A percentile compares a stretch with the other conserved stretches of the same genome.
These are phyloP conservation scores for Alternaria gansuensis DNA, from an alignment of 2,329 filamentous ascomycete genomes.

Conservation along the genomic window DNA sequence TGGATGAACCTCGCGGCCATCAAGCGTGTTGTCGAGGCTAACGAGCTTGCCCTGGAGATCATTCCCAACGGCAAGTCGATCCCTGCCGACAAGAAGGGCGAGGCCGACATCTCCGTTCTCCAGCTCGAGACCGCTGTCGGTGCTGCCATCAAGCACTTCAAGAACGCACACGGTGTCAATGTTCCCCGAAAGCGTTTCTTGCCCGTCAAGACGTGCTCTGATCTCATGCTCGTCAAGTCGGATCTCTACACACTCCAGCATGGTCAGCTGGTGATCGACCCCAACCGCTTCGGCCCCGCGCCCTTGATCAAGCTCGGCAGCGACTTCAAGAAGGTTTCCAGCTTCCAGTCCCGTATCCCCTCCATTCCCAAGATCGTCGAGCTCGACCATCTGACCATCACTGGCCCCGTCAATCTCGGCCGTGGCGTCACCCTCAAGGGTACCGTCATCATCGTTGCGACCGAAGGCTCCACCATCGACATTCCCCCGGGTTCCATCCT, in stretches of 20 bases:
- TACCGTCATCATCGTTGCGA: constrained; percentile 98
- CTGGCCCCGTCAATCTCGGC: constrained; percentile 94
- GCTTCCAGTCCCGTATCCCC: constrained; percentile 87
- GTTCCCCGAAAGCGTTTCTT: constrained; percentile 97
- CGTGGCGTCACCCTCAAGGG: constrained; percentile 96
- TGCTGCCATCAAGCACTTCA: constrained; percentile 98
- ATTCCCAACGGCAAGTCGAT: constrained; percentile 99
- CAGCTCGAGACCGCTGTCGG: constrained; percentile 99
- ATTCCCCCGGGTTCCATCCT: constrained; percentile 95
- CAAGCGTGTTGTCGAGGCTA: constrained; percentile 98
- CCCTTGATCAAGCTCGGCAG: constrained; percentile 98
- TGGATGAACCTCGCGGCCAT: constrained; percentile 98
- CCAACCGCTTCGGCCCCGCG: constrained; percentile 93
- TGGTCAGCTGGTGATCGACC: constrained; percentile 96
- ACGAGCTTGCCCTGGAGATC: constrained; percentile 99
- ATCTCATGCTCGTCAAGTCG: constrained; percentile 99
- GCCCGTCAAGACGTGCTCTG: constrained; percentile 99
- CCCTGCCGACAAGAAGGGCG: constrained; percentile 98
- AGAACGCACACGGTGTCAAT: constrained; percentile 98
- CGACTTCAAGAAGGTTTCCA: constrained; percentile 99
- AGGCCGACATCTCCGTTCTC: constrained; percentile 95
- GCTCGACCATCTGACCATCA: constrained; percentile 95
- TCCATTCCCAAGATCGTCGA: constrained; percentile 91
- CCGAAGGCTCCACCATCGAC: constrained; percentile 97
- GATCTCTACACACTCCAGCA: constrained; percentile 99